Evolutionary conservation across 2,329 filamentous ascomycete genomes (phyloP), one percentile per base, ranked within the genome.

Genomic region (Neofusicoccum sp.): DNA sequence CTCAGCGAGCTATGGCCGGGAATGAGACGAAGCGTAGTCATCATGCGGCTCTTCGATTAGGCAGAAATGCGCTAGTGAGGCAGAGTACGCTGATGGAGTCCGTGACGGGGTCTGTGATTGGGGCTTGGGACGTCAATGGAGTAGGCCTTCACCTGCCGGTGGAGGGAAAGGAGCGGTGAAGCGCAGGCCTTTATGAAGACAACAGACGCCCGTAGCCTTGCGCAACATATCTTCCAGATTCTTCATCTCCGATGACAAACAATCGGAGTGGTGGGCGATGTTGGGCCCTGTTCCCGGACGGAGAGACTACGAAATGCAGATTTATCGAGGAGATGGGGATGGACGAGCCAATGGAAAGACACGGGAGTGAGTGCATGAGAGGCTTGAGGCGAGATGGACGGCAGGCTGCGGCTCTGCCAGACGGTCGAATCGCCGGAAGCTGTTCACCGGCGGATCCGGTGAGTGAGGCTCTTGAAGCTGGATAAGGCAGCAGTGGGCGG

Each of bases 1-100:
- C 20, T 20, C 20, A 20, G 20, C 20, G 20, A 20, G 20, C 20
- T 20, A 20, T 20, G 20, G 20, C 20, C 20, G 40, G 28, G 38
- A 11, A 14, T 30, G 38, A 9, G 20, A 12, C 9, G 51, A 44
- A 6, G 33, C 20, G 40, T 4, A 14, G 30, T 47, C 11, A 36
- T 51, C 47, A 24, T 26, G 47, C 31, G 49, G 49, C 24, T 28
- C 51, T 33, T 56, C 38, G 36, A 20, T 28, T 28, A 56, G 51
- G 51, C 51, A 56, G 51, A 56, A 43, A 43, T 30, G 51, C 51
- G 51, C 38, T 56, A 56, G 36, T 20, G 51, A n/a, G 49, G 28
- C 49, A n/a, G 36, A 20, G 36, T 28, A 6, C 33, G 31, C 33
- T 6, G 51, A 56, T 11, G 28, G 28, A 20, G 20, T 20, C 20